Conservation (phyloP, 169 alveolate genomes). For the Cardiosporidium cionae region DNA sequence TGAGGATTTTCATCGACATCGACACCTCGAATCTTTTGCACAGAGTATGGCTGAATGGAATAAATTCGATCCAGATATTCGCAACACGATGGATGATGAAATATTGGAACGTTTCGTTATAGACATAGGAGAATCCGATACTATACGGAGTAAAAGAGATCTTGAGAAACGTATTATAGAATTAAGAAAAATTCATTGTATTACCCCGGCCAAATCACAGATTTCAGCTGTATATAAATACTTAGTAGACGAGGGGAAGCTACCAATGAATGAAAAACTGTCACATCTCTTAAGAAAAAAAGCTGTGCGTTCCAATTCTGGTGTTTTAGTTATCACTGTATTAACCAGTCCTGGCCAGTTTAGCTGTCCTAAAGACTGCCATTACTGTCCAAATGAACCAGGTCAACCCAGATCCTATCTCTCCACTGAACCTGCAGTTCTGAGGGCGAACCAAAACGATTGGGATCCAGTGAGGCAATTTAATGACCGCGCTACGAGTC, state of each 20-base stretch:
- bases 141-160: too few relatives aligned
- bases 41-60: slow-evolving; percentile 49
- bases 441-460: slow-evolving; percentile 84
- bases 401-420: slow-evolving; percentile 88
- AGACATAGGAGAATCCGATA: slow-evolving; percentile 38
- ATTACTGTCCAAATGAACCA: slow-evolving; percentile 88
- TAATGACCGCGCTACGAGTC: slow-evolving; percentile 79
- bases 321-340: slow-evolving; percentile 86
- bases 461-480: slow-evolving; percentile 81
- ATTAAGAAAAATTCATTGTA: slow-evolving; percentile 30
- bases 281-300: slow-evolving; percentile 40
- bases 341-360: slow-evolving; percentile 85
- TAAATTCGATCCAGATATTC: slow-evolving; percentile 30
- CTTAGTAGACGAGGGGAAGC: slow-evolving; percentile 17
- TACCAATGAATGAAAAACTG: not conserved
- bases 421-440: slow-evolving; percentile 89
- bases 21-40: slow-evolving; percentile 43
- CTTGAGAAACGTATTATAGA: too few relatives aligned
- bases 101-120: slow-evolving; percentile 29
- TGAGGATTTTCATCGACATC: slow-evolving; percentile 41
- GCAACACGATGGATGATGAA: slow-evolving; percentile 23
- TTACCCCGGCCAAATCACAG: slow-evolving; percentile 49
- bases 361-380: slow-evolving; percentile 84
- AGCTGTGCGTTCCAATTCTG: slow-evolving; percentile 75
- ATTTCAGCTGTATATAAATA: slow-evolving; percentile 43